Conservation (phyloP, 2,329 filamentous ascomycete species). For the Lecanicillium sp. region DNA sequence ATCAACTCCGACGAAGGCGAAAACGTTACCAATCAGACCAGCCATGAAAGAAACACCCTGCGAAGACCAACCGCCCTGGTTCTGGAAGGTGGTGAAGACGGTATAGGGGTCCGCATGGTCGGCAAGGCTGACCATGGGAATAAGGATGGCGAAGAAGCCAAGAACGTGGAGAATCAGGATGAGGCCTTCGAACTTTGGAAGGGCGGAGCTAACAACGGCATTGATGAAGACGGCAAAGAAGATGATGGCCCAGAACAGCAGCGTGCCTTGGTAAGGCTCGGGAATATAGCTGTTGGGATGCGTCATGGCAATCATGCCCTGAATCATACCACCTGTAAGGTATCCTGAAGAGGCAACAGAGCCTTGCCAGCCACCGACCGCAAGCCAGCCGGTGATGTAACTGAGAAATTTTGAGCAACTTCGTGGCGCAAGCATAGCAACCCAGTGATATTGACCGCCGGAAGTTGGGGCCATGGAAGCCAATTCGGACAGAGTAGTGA, state of each 20-base stretch:
- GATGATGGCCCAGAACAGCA: constrained; percentile 9
- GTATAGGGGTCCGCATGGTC: constrained; percentile 21
- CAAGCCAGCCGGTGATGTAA: constrained; percentile 18
- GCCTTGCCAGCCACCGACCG: constrained; percentile 18
- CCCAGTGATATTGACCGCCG: constrained; percentile 50
- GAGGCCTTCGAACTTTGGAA: constrained; percentile 42
- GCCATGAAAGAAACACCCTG: constrained; percentile 26
- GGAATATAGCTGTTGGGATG: constrained; percentile 1
- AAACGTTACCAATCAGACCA: constrained; percentile 32
- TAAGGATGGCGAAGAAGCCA: constrained; percentile 24
- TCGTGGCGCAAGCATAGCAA: constrained; percentile 36
- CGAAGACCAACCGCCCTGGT: constrained; percentile 33
- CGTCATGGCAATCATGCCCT: constrained; percentile 11
- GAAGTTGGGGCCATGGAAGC: constrained; percentile 35
- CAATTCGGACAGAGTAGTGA: constrained; percentile 23
- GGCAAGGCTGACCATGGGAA: constrained; percentile 22
- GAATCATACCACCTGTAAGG: constrained; percentile 18
- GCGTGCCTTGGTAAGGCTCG: constrained; percentile 5
- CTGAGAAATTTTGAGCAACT: constrained; percentile 32
- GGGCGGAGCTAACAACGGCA: constrained; percentile 32
- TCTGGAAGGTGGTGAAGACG: constrained; percentile 37
- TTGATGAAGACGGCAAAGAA: constrained; percentile 17
- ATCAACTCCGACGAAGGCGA: constrained; percentile 22
- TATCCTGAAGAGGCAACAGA: constrained; percentile 15
- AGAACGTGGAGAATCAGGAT: constrained; percentile 40